Conservation (phyloP, 768 basidiomycete species). For the Suillus cothurnatus region DNA sequence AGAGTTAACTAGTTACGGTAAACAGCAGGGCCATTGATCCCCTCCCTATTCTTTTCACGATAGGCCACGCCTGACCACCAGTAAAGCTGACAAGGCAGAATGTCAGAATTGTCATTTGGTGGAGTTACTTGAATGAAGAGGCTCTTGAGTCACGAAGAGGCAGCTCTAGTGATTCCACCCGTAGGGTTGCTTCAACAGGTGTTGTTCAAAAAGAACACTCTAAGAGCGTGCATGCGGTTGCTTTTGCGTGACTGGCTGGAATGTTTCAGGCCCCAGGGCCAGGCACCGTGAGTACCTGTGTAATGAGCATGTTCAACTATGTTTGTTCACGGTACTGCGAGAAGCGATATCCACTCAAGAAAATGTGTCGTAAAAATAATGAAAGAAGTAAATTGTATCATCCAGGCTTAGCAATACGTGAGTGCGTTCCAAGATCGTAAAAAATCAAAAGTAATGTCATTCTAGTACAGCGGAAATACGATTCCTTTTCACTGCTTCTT, state of each 20-base stretch:
- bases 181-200: background rate
- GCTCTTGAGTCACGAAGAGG: background rate
- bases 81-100: background rate
- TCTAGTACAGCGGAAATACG: constrained; percentile 29
- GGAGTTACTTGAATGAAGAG: background rate
- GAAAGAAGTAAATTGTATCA: background rate
- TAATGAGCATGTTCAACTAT: too few species aligned
- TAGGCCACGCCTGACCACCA: background rate
- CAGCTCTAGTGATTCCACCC: background rate
- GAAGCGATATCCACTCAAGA: background rate
- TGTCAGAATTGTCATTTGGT: background rate
- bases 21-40: background rate
- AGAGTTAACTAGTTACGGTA: background rate
- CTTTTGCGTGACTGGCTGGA: too few species aligned
- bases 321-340: background rate
- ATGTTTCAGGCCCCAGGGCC: too few species aligned
- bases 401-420: background rate
- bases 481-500: constrained; percentile 24
- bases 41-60: background rate
- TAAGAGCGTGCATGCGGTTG: too few species aligned
- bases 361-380: background rate
- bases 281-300: background rate
- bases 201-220: background rate
- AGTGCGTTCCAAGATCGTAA: background rate
- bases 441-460: constrained; percentile 20